Base-by-base conservation (phyloP, 164 flowering plant genomes). In the Berberis vulgaris region DNA sequence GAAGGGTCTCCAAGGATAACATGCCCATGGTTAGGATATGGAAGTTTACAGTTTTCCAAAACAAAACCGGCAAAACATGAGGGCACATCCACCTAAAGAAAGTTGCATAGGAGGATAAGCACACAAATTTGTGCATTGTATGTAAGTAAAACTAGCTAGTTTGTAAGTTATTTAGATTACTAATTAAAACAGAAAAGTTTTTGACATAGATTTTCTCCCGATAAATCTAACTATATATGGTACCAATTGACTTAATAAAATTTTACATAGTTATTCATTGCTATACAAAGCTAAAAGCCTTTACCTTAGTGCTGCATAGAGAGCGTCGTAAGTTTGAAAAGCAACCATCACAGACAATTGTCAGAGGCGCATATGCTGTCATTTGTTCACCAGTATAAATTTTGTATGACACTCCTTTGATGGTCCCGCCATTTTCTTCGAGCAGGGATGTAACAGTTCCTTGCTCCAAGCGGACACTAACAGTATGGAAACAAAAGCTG, bases 321-420 rank as follows among this genome's bases (percentile, higher is more conserved):
- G 93, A 78, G 63, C 91, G 93, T 7, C 96, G 84, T 78, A 92
- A 74, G 70, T 92, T 92, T 64, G 98, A 92, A 72, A 89, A 89
- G 66, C 98, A 92, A 49, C 98, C 98, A 79, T 92, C 98, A 62
- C 98, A 92, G 6, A 92, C 94, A 65, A 92, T 72, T 9, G 98
- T 92, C 43, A 92, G 76, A 67, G 98, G 93, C 50, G 98, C 96
- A 76, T 75, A 78, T 43, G 96, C 84, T 56, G 71, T 73, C 49
- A 77, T 43, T 71, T 81, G 93, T 64, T 85, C 74, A 42, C 96
- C 96, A 67, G 67, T 61, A 67, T 83, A 86, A 8, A 73, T 79
- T 74, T 86, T 92, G 78, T 83, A 89, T 40, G 69, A 76, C 47
- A 91, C 88, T 13, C 97, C 97, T 76, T 70, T 86, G 26, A 91